A percentile compares a stretch with the other conserved stretches of the same genome.
phyloP scores from a whole-genome alignment of 116 monocot genomes.

The Cymodocea nodosa region DNA sequence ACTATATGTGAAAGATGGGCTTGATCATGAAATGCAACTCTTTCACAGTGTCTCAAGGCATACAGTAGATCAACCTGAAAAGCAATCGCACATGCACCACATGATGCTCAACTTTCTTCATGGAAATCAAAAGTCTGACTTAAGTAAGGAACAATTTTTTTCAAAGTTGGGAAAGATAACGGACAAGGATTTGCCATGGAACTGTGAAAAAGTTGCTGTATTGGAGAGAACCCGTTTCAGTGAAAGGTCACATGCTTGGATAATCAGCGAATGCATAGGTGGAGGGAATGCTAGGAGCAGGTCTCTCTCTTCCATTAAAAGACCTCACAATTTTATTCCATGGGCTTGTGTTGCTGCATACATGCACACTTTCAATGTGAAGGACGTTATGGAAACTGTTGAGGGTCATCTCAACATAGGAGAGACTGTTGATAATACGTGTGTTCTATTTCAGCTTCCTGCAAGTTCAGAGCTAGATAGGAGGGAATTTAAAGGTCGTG shows the following conservation, averaged over 20 bases:
- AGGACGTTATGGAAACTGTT: constrained; percentile 22
- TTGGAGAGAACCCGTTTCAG: constrained; percentile 33
- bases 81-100: constrained; percentile 46
- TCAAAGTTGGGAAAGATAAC: constrained; percentile 52
- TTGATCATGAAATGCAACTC: constrained; percentile 59
- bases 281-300: constrained; percentile 69
- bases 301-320: constrained; percentile 34
- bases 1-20: constrained; percentile 68
- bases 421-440: neutral
- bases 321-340: constrained; percentile 72
- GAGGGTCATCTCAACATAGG: constrained; percentile 6
- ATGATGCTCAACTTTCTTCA: constrained; percentile 64
- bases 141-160: constrained; percentile 73
- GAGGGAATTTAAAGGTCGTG: constrained; percentile 55
- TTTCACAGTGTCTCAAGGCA: constrained; percentile 63
- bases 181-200: constrained; percentile 81
- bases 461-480: constrained; percentile 16
- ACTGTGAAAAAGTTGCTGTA: constrained; percentile 64
- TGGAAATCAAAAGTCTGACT: constrained; percentile 35
- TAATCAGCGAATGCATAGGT: constrained; percentile 79
- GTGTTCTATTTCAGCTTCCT: constrained; percentile 10
- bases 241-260: constrained; percentile 53
- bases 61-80: constrained; percentile 21
- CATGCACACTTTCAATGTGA: constrained; percentile 30
- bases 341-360: constrained; percentile 96